Conservation (phyloP, 2,329 filamentous ascomycete genomes). For the Pleurostoma richardsiae region DNA sequence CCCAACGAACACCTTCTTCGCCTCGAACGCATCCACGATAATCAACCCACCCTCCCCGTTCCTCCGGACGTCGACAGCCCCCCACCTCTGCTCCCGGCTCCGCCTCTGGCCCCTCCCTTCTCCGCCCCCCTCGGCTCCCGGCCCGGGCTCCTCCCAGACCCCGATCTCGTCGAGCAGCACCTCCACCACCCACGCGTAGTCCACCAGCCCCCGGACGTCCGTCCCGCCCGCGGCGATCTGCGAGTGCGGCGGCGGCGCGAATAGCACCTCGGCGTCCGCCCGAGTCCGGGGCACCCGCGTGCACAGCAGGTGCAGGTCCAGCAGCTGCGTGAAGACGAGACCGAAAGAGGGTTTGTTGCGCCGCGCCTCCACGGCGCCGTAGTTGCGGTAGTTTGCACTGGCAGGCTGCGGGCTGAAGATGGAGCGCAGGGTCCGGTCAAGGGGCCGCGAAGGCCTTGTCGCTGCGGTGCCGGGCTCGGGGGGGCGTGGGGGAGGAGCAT, state of each 20-base stretch:
- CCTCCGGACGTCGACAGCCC: conserved; percentile 33
- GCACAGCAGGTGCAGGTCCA: conserved; percentile 50
- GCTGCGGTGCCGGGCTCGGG: conserved; percentile 1
- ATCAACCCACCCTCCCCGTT: conserved; percentile 19
- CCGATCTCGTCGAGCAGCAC: conserved; percentile 46
- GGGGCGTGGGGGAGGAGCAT: neutral
- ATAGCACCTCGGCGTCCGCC: conserved; percentile 31
- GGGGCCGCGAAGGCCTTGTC: conserved; percentile 10
- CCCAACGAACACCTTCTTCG: neutral
- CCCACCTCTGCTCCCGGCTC: conserved; percentile 49
- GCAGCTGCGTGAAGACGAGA: conserved; percentile 46
- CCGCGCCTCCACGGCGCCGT: conserved; percentile 13
- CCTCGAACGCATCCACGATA: conserved; percentile 32
- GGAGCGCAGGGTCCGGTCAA: conserved; percentile 43
- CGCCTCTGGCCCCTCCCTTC: conserved; percentile 18
- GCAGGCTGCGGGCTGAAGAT: conserved; percentile 35
- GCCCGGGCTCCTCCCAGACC: conserved; percentile 27
- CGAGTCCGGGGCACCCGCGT: conserved; percentile 34
- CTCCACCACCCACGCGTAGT: conserved; percentile 40
- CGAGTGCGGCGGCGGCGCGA: conserved; percentile 8
- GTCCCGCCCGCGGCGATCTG: conserved; percentile 1
- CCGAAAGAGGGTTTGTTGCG: conserved; percentile 48
- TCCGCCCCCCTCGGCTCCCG: conserved; percentile 8
- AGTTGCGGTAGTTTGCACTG: conserved; percentile 10
- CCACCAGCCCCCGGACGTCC: conserved; percentile 7